phyloP scores from a whole-genome alignment of 805 yeast genomes.

The Kodamaea lidongshanica region DNA sequence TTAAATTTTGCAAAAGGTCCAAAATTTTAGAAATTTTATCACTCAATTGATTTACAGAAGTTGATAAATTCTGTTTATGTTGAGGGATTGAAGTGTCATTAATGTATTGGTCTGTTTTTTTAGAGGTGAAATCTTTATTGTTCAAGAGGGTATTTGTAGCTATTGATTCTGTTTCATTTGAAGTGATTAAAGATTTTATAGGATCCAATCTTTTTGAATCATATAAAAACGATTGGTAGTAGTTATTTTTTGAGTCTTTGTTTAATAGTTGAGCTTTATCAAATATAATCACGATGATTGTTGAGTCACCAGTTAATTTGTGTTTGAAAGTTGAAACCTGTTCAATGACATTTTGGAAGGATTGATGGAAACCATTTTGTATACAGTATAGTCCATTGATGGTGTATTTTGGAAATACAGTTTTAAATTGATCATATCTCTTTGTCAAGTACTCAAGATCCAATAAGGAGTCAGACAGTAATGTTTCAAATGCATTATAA shows the following conservation, averaged over 20 bases:
- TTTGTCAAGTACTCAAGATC: slow-evolving; percentile 22
- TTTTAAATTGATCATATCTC: slow-evolving; percentile 22
- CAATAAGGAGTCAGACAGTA: slow-evolving; percentile 12
- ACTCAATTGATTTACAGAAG: slow-evolving; percentile 18
- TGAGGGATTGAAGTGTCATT: slow-evolving; percentile 7
- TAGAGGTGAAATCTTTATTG: slow-evolving; percentile 18
- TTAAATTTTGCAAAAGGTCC: slow-evolving; percentile 11
- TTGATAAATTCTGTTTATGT: slow-evolving; percentile 9
- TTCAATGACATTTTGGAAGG: slow-evolving; percentile 1
- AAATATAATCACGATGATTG: slow-evolving; percentile 4
- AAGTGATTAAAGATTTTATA: slow-evolving; percentile 14
- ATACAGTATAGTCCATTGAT: slow-evolving; percentile 29
- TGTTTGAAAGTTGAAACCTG: slow-evolving; percentile 2
- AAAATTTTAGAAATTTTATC: slow-evolving; percentile 19
- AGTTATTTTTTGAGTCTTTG: not conserved
- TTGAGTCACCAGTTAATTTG: not conserved
- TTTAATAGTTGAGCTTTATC: not conserved
- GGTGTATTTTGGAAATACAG: slow-evolving; percentile 22
- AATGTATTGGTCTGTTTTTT: slow-evolving; percentile 4
- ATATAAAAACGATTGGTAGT: slow-evolving; percentile 3
- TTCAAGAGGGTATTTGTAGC: slow-evolving; percentile 28
- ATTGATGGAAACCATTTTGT: slow-evolving; percentile 1
- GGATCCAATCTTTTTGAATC: slow-evolving; percentile 1
- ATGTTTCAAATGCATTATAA: slow-evolving; percentile 22
- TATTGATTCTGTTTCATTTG: slow-evolving; percentile 28